Evolutionary conservation across 257 asterid species (phyloP), one percentile per base, ranked within the genome.

Genomic region (Plectranthus barbatus): DNA sequence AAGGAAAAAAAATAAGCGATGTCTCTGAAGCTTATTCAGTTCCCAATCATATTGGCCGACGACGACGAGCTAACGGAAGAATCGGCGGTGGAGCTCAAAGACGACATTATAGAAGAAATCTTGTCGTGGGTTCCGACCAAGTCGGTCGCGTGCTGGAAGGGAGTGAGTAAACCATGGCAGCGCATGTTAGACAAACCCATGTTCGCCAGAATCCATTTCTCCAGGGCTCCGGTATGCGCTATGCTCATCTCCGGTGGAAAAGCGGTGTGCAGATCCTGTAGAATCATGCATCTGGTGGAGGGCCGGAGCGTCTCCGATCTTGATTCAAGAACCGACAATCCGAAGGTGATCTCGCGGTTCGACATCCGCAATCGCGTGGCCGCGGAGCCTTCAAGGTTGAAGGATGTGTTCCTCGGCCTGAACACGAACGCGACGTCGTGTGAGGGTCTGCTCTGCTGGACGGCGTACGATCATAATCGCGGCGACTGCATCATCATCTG

Each of bases 41-140:
- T 60, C 66, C 54, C 52, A 1, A 60, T 44, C 13, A 2, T 44
- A 8, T 3, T 60, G 26, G 41, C 51, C n/a, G 53, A 6, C 24
- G 41, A 41, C 41, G 66, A 5, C 3, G 64, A 13, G 6, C 37
- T n/a, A 3, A 40, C 5, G 53, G 21, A 14, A 12, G 66, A 60
- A 9, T 8, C 41, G 15, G 53, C 53, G 14, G 39, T 41, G 26
- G 41, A 60, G n/a, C 40, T 44, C 15, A 39, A 57, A 39, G 64
- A 57, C 64, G 64, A 57, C 41, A 60, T 60, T 24, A 12, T 60
- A 1, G 66, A 60, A 24, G 66, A 60, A 24, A 60, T 60, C 37
- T 8, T 60, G 53, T 60, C 66, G 26, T 60, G 66, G 66, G 26
- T 44, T 26, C 66, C 66, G 66, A 39, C 41, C 53, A 60, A 60